Percentiles rank a stretch among this genome's conserved stretches.
phyloP scores from a whole-genome alignment of 306 rosid genomes.

The Trichosanthes cucumerina region DNA sequence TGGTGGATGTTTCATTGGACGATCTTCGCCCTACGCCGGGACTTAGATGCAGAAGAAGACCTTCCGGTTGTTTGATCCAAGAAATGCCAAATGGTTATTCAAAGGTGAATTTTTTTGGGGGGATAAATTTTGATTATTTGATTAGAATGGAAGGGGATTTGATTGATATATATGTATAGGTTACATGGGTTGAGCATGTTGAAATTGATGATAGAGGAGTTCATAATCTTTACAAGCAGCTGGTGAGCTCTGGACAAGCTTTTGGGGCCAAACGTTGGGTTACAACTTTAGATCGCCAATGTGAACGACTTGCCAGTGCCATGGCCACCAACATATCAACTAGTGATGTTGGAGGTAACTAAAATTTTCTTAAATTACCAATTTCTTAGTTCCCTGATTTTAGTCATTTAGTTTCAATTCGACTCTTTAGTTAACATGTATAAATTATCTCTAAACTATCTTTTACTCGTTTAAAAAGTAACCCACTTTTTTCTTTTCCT shows the following conservation, averaged over 20 bases:
- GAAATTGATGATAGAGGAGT: slow-evolving; percentile 94
- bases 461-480: too few relatives aligned
- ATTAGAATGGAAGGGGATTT: background rate
- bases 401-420: too few relatives aligned
- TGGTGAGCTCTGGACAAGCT: slow-evolving; percentile 75
- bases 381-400: too few relatives aligned
- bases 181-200: slow-evolving; percentile 89
- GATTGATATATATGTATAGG: slow-evolving; percentile 29
- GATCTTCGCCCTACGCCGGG: slow-evolving; percentile 55
- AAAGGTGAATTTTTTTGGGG: slow-evolving; percentile 27
- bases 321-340: slow-evolving; percentile 82
- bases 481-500: too few relatives aligned
- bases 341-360: slow-evolving; percentile 72
- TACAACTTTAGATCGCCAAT: slow-evolving; percentile 79
- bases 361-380: background rate
- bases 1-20: slow-evolving; percentile 88
- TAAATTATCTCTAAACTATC: too few relatives aligned
- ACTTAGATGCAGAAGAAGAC: slow-evolving; percentile 63
- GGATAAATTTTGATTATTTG: background rate
- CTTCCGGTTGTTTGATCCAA: slow-evolving; percentile 93
- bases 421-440: too few relatives aligned
- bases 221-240: slow-evolving; percentile 75
- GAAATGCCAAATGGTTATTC: slow-evolving; percentile 98
- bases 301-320: slow-evolving; percentile 89
- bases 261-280: slow-evolving; percentile 98